A percentile compares a stretch with the other conserved stretches of the same genome.
These are phyloP conservation scores for Hymenoscyphus fraxineus DNA, from an alignment of 2,329 filamentous ascomycete species.

Conservation along the genomic window DNA sequence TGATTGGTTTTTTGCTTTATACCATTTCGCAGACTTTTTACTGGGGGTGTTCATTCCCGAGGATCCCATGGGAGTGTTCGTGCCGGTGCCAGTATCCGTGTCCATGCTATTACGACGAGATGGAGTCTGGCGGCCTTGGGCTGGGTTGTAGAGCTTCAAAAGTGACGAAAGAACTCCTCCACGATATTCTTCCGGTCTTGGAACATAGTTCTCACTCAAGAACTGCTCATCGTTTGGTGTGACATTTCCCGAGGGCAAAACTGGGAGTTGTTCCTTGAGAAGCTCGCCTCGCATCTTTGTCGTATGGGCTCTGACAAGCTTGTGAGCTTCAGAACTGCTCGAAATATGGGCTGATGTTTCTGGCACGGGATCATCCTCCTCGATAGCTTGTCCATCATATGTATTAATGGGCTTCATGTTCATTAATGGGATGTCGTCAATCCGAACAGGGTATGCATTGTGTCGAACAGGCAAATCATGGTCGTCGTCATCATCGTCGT, in stretches of 20 bases:
- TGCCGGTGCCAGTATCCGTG: constrained; percentile 19
- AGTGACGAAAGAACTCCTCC: constrained; percentile 71
- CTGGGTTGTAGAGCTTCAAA: constrained; percentile 63
- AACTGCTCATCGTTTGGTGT: constrained; percentile 41
- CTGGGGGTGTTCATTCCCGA: constrained; percentile 38
- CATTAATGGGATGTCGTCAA: constrained; percentile 34
- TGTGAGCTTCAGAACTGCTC: constrained; percentile 41
- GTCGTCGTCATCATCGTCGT: constrained; percentile 24
- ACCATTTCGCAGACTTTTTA: constrained; percentile 32
- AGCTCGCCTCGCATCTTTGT: constrained; percentile 23
- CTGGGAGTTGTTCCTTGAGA: constrained; percentile 16
- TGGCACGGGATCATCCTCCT: constrained; percentile 24
- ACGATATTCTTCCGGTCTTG: constrained; percentile 63
- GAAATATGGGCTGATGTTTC: constrained; percentile 20
- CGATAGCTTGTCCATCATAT: constrained; percentile 24
- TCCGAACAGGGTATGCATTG: constrained; percentile 25
- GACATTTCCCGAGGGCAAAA: constrained; percentile 41
- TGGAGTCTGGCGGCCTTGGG: constrained; percentile 32
- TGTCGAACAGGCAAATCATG: constrained; percentile 8
- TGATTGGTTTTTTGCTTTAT: constrained; percentile 41
- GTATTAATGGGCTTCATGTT: constrained; percentile 27
- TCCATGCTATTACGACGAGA: constrained; percentile 28
- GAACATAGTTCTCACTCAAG: constrained; percentile 61
- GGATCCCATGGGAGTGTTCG: constrained; percentile 37
- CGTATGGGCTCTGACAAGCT: constrained; percentile 41